Evolutionary conservation across 306 rosid genomes (phyloP).

Genomic region (Albizia julibrissin): DNA sequence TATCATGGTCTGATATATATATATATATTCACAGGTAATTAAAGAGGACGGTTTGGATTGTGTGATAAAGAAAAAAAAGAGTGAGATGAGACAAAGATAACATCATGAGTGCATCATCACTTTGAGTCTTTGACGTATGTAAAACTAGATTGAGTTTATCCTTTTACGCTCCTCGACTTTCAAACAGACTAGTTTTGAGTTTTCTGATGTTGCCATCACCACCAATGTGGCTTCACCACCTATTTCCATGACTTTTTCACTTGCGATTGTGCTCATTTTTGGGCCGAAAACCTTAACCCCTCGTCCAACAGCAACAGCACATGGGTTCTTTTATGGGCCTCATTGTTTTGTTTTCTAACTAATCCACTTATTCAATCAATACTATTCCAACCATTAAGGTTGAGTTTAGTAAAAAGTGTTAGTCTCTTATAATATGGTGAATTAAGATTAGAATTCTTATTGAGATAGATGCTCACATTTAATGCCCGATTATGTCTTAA

Average conservation of each 20-base stretch:
- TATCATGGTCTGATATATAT: too few relatives aligned
- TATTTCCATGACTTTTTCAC: not conserved
- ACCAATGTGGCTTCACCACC: not conserved
- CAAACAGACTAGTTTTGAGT: not conserved
- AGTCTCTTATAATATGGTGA: too few relatives aligned
- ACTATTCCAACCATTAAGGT: too few relatives aligned
- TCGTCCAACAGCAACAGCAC: not conserved
- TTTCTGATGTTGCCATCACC: not conserved
- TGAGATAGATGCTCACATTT: too few relatives aligned
- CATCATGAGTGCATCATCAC: not conserved
- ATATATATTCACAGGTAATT: too few relatives aligned
- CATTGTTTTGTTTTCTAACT: too few relatives aligned
- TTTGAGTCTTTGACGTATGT: not conserved
- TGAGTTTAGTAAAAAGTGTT: too few relatives aligned
- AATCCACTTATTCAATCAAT: not conserved
- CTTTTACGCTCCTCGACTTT: not conserved
- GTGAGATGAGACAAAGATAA: not conserved
- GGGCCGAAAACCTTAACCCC: not conserved
- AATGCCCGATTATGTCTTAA: rapidly evolving
- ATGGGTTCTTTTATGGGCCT: not conserved
- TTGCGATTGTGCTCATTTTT: not conserved
- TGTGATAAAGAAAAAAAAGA: too few relatives aligned
- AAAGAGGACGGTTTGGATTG: too few relatives aligned
- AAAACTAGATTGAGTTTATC: not conserved
- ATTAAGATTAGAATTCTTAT: too few relatives aligned